Evolutionary conservation across 2,329 filamentous ascomycete species (phyloP).

Genomic region (Neonectria ditissima): DNA sequence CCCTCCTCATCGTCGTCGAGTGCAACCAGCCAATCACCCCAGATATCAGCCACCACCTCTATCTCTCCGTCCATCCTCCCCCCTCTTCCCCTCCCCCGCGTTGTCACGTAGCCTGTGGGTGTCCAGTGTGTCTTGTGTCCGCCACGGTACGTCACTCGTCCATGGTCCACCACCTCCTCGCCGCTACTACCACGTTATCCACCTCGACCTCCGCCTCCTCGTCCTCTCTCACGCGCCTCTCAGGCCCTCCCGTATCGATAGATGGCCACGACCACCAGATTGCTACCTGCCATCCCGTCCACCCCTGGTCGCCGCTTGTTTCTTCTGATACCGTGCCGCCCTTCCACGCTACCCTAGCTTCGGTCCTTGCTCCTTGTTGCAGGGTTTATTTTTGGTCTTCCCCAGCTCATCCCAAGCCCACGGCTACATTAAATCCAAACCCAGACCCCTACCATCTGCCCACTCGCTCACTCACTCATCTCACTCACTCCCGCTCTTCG

Average conservation of each 20-base stretch:
- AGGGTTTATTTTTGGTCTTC: conserved; percentile 39
- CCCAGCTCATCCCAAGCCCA: conserved; percentile 23
- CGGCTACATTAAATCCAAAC: conserved; percentile 17
- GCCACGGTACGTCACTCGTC: conserved; percentile 9
- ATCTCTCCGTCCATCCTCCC: background rate
- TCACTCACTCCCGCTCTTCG: background rate
- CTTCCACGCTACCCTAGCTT: conserved; percentile 8
- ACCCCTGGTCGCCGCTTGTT: conserved; percentile 19
- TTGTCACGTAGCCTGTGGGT: conserved; percentile 34
- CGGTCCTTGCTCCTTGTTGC: conserved; percentile 14
- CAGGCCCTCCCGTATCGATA: conserved; percentile 8
- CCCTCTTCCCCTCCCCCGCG: conserved; percentile 27
- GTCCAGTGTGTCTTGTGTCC: background rate
- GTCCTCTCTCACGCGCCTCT: background rate
- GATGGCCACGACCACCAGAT: conserved; percentile 12
- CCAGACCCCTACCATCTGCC: conserved; percentile 7
- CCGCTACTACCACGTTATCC: conserved; percentile 28
- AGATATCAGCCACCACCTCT: conserved; percentile 7
- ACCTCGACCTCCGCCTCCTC: conserved; percentile 7
- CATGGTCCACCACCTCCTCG: conserved; percentile 15
- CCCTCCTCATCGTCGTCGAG: background rate
- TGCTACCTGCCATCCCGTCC: conserved; percentile 38
- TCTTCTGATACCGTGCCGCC: conserved; percentile 24
- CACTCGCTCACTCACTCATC: background rate
- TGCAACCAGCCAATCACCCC: conserved; percentile 19